A percentile compares a stretch with the other conserved stretches of the same genome.
These are phyloP conservation scores for Candida saitoana DNA, from an alignment of 805 yeast genomes.

Conservation along the genomic window DNA sequence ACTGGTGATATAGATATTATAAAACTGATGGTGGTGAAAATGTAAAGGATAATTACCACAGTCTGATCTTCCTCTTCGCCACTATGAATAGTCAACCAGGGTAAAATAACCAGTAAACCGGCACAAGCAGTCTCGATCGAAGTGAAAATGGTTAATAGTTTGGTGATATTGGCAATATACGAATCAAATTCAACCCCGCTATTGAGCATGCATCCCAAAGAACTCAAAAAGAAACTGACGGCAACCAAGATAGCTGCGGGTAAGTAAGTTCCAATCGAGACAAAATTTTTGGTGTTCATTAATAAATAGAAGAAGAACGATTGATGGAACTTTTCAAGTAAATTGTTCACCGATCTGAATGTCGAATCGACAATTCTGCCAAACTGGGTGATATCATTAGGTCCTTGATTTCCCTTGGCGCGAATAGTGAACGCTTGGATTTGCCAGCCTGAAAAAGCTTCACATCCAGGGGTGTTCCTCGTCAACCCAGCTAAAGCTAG, in stretches of 20 bases:
- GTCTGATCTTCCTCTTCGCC: conserved; percentile 12
- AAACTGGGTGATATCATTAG: conserved; percentile 79
- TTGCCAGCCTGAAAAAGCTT: conserved; percentile 94
- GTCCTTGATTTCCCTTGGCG: conserved; percentile 59
- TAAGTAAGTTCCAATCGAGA: conserved; percentile 88
- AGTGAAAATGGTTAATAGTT: conserved; percentile 24
- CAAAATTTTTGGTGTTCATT: conserved; percentile 73
- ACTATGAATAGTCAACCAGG: conserved; percentile 15
- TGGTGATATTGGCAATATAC: conserved; percentile 19
- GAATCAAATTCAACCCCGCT: conserved; percentile 27
- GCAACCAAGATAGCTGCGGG: conserved; percentile 80
- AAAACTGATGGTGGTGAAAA: conserved; percentile 15
- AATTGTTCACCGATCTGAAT: conserved; percentile 83
- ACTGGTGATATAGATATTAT: conserved; percentile 15
- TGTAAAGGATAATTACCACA: conserved; percentile 9
- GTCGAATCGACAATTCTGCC: conserved; percentile 88
- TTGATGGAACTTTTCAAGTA: conserved; percentile 94
- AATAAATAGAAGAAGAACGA: conserved; percentile 89
- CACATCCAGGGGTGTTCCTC: conserved; percentile 62
- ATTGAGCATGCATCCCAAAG: conserved; percentile 54
- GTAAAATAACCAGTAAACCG: conserved; percentile 22
- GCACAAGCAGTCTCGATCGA: conserved; percentile 23
- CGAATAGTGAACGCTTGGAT: conserved; percentile 82
- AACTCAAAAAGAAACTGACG: conserved; percentile 62
- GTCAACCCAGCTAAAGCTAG: conserved; percentile 68